These are phyloP conservation scores for Hibiscus trionum DNA, from an alignment of 345 rosid genomes.

Conservation along the genomic window DNA sequence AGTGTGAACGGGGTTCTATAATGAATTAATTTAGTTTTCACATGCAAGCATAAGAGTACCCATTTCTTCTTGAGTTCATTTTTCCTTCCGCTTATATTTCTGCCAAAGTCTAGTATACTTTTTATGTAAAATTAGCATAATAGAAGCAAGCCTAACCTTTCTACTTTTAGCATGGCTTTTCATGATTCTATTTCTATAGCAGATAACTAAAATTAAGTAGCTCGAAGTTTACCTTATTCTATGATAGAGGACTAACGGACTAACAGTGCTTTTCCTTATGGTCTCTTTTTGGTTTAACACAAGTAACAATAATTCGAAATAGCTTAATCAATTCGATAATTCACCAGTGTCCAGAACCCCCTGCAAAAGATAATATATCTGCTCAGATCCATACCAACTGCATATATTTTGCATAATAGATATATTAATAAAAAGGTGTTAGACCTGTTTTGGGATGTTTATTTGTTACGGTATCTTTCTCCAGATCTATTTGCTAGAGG, in stretches of 20 bases:
- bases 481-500: constrained; percentile 88
- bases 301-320: not conserved
- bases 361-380: not conserved
- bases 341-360: not conserved
- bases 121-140: not conserved
- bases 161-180: not conserved
- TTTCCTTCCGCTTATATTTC: not conserved
- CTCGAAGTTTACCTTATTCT: not conserved
- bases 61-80: not conserved
- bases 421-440: not conserved
- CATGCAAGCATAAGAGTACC: not conserved
- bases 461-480: constrained; percentile 12
- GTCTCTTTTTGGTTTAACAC: not conserved
- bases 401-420: not conserved
- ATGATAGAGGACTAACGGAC: not conserved
- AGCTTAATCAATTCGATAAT: not conserved
- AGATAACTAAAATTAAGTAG: not conserved
- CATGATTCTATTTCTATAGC: not conserved
- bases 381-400: not conserved
- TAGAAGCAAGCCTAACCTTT: not conserved
- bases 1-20: not conserved
- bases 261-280: not conserved
- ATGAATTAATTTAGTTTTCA: not conserved
- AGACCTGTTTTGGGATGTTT: not conserved
- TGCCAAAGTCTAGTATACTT: not conserved